Conservation (phyloP, 148 eudicot species). For the Pouteria glomerata region DNA sequence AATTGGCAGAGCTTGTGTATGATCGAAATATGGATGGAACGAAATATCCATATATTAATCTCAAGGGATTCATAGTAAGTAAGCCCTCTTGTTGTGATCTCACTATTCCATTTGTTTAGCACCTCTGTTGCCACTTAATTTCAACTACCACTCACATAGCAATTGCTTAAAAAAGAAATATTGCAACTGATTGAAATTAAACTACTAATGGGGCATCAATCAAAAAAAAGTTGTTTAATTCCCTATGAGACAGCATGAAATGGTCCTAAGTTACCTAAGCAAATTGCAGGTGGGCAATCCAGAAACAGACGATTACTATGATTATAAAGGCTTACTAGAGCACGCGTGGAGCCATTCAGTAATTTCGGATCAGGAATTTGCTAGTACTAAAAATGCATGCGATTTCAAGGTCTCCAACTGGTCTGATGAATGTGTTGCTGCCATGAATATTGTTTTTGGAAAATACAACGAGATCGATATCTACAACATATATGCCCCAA, state of each 20-base stretch:
- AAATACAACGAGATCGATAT: constrained; percentile 55
- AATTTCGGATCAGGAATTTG: constrained; percentile 39
- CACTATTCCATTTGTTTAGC: too few relatives aligned
- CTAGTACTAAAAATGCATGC: constrained; percentile 32
- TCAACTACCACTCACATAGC: background rate
- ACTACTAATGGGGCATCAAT: background rate
- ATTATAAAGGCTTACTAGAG: constrained; percentile 52
- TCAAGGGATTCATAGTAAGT: constrained; percentile 71
- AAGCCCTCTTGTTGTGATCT: background rate
- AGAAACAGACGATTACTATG: constrained; percentile 48
- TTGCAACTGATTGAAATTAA: background rate
- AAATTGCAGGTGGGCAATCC: constrained; percentile 63
- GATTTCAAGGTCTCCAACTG: constrained; percentile 36
- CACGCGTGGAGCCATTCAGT: constrained; percentile 76
- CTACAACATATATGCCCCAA: constrained; percentile 64
- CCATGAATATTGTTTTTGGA: constrained; percentile 33
- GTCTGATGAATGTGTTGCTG: constrained; percentile 37
- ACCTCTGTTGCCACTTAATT: background rate
- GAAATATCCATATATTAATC: constrained; percentile 34
- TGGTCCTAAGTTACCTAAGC: background rate
- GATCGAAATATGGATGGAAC: constrained; percentile 41
- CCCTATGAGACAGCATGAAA: too few relatives aligned
- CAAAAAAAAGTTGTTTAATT: too few relatives aligned
- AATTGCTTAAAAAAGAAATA: background rate
- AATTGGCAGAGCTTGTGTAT: constrained; percentile 54